Conservation (phyloP, 345 rosid species). For the Moringa oleifera region DNA sequence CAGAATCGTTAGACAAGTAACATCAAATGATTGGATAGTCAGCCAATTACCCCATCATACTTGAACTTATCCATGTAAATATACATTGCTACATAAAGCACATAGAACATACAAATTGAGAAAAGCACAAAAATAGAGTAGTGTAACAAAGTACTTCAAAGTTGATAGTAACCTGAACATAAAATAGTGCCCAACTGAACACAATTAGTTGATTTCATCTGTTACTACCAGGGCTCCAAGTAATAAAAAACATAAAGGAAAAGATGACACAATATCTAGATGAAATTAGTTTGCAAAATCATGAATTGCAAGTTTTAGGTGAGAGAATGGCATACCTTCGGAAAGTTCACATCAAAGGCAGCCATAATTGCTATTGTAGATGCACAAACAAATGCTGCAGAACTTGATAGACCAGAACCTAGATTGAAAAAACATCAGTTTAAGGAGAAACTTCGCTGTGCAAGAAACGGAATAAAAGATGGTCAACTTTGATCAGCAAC, state of each 20-base stretch:
- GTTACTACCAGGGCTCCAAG: background rate
- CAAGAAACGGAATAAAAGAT: background rate
- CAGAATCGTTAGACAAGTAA: no score
- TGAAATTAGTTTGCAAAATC: background rate
- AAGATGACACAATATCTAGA: no score
- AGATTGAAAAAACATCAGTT: conserved; percentile 10
- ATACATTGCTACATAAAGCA: background rate
- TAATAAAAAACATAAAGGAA: no score
- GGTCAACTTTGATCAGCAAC: conserved; percentile 1
- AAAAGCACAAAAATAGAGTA: no score
- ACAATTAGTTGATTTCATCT: background rate
- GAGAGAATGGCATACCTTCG: conserved; percentile 46
- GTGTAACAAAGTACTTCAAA: background rate
- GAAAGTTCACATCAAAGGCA: conserved; percentile 51
- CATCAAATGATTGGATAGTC: no score
- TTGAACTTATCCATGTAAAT: no score
- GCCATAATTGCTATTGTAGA: conserved; percentile 96
- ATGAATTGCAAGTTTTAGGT: background rate
- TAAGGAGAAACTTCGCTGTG: background rate
- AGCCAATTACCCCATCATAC: no score
- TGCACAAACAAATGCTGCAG: conserved; percentile 96
- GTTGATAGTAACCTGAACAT: no score
- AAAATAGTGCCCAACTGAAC: no score
- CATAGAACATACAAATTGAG: no score
- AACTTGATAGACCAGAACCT: conserved; percentile 97